A percentile compares a stretch with the other conserved stretches of the same genome.
Evolutionary conservation across 345 rosid species (phyloP).

Genomic region (Brassica incana): DNA sequence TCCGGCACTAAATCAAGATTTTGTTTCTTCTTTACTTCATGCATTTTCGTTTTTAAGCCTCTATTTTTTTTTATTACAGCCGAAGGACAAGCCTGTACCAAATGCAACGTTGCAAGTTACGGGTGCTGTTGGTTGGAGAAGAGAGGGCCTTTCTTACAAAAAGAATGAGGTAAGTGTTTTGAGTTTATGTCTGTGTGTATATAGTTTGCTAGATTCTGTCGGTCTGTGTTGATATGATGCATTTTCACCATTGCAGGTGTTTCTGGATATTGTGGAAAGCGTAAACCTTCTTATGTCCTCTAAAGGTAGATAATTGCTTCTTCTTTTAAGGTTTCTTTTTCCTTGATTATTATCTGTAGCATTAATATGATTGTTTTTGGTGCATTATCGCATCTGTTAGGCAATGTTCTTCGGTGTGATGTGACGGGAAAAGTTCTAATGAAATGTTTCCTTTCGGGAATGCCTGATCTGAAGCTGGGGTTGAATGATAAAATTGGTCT

Average conservation of each 20-base stretch:
- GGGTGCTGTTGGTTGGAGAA: slow-evolving; percentile 99
- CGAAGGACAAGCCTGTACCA: slow-evolving; percentile 87
- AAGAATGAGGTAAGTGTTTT: slow-evolving; percentile 78
- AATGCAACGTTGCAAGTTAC: slow-evolving; percentile 99
- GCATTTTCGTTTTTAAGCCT: not conserved
- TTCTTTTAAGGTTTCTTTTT: not conserved
- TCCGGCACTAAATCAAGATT: not conserved
- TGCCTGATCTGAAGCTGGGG: slow-evolving; percentile 99
- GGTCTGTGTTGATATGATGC: not conserved
- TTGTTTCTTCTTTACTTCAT: slow-evolving; percentile 16
- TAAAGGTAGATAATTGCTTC: slow-evolving; percentile 55
- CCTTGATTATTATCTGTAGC: not conserved
- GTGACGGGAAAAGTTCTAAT: slow-evolving; percentile 95
- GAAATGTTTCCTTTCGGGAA: slow-evolving; percentile 99
- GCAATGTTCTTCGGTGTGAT: slow-evolving; percentile 93
- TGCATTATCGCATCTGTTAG: slow-evolving; percentile 44
- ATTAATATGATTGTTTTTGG: slow-evolving; percentile 3
- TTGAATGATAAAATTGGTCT: slow-evolving; percentile 99
- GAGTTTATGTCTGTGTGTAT: not conserved
- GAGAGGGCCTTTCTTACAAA: slow-evolving; percentile 95
- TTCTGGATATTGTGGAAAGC: slow-evolving; percentile 97
- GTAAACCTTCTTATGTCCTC: slow-evolving; percentile 99
- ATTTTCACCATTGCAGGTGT: slow-evolving; percentile 60
- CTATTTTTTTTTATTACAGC: slow-evolving; percentile 34
- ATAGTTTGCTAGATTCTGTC: not conserved